A percentile compares a stretch with the other conserved stretches of the same genome.
These are phyloP conservation scores for Syzygium malaccense DNA, from an alignment of 441 rosid genomes.

Conservation along the genomic window DNA sequence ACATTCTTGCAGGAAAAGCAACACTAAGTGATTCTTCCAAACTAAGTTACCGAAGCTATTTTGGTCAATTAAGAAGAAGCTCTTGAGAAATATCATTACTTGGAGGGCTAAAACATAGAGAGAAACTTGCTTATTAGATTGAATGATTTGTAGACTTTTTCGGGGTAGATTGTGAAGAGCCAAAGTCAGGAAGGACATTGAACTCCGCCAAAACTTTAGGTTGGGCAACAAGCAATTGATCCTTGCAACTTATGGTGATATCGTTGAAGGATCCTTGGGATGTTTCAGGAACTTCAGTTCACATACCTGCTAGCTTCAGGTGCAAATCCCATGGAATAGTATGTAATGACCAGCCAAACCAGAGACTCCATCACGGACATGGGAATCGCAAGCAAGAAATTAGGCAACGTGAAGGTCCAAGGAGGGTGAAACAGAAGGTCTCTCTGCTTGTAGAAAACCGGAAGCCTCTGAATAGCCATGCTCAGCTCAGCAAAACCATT, in stretches of 20 bases:
- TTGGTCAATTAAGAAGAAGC: not conserved
- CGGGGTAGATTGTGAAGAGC: not conserved
- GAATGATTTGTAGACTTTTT: not conserved
- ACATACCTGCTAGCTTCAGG: conserved; percentile 67
- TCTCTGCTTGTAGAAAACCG: conserved; percentile 86
- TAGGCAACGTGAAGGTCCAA: conserved; percentile 77
- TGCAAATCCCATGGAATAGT: conserved; percentile 64
- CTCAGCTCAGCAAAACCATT: conserved; percentile 78
- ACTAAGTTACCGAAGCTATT: not conserved
- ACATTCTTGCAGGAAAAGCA: not conserved
- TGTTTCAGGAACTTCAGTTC: not conserved
- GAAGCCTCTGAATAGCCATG: conserved; percentile 53
- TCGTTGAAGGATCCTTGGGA: not conserved
- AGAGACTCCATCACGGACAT: conserved; percentile 50
- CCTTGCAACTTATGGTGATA: not conserved
- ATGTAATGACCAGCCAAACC: conserved; percentile 55
- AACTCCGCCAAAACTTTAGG: not conserved
- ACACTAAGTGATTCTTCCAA: not conserved
- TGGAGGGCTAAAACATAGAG: not conserved
- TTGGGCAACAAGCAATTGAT: not conserved
- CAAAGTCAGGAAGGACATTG: not conserved
- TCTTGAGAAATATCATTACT: not conserved
- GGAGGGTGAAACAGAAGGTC: conserved; percentile 76
- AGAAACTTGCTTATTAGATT: not conserved
- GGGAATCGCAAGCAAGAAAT: conserved; percentile 53